phyloP scores from a whole-genome alignment of 2,329 filamentous ascomycete genomes.

The Sporothrix pseudoabietina region DNA sequence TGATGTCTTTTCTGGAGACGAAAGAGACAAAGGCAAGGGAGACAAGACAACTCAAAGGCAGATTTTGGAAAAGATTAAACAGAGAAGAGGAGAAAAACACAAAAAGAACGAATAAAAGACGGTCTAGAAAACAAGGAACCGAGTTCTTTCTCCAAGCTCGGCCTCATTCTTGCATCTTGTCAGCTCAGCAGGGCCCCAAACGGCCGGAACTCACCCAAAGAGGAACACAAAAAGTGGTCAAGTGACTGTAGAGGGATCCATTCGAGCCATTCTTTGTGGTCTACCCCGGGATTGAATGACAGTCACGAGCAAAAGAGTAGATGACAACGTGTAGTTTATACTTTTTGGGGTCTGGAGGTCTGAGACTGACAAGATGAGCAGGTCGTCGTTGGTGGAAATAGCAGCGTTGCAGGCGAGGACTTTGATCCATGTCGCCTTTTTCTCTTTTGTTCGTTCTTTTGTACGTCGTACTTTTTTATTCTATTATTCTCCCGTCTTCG shows the following conservation, averaged over 20 bases:
- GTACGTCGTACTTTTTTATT: background rate
- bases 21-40: too few relatives aligned
- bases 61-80: background rate
- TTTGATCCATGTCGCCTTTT: background rate
- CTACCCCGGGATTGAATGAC: background rate
- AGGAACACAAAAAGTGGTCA: conserved; percentile 2
- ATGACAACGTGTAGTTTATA: background rate
- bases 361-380: background rate
- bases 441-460: background rate
- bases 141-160: background rate
- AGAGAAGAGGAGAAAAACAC: background rate
- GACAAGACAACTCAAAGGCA: conserved; percentile 5
- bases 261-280: background rate
- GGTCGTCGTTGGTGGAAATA: background rate
- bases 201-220: background rate
- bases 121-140: background rate
- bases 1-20: background rate
- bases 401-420: background rate
- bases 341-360: too few relatives aligned
- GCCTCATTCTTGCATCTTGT: conserved; percentile 8
- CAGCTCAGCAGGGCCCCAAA: conserved; percentile 7
- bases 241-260: conserved; percentile 2
- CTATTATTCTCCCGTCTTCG: background rate
- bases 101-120: background rate
- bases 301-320: background rate